Conservation (phyloP, 306 rosid species). For the Quercus parvula region DNA sequence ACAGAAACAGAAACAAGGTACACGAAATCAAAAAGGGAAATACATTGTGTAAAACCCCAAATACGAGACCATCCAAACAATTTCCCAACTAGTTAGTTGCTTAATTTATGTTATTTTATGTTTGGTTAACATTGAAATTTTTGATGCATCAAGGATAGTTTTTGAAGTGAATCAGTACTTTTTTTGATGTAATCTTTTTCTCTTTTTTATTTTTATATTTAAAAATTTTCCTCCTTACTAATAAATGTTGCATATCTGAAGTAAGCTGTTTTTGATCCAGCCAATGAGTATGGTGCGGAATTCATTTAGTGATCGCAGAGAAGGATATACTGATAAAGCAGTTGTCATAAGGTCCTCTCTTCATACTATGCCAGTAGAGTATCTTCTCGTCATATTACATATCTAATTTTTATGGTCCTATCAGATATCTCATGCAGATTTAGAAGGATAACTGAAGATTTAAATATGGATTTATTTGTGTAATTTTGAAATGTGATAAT, state of each 20-base stretch:
- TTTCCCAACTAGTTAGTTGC: not conserved
- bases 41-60: too few relatives aligned
- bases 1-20: too few relatives aligned
- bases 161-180: conserved; percentile 17
- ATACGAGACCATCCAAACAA: too few relatives aligned
- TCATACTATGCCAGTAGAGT: conserved; percentile 10
- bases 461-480: not conserved
- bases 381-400: not conserved
- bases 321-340: conserved; percentile 92
- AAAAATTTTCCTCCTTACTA: not conserved
- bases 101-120: not conserved
- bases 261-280: conserved; percentile 43
- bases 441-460: not conserved
- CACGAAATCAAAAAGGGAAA: too few relatives aligned
- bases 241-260: conserved; percentile 14
- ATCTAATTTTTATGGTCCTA: not conserved
- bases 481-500: not conserved
- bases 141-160: conserved; percentile 2
- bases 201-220: not conserved
- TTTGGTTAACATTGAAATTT: not conserved
- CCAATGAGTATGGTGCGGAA: conserved; percentile 79
- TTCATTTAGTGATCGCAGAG: conserved; percentile 78
- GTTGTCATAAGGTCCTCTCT: conserved; percentile 68
- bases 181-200: not conserved
- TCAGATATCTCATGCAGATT: not conserved